phyloP scores from a whole-genome alignment of 106 monocot species.

The Allium fistulosum region DNA sequence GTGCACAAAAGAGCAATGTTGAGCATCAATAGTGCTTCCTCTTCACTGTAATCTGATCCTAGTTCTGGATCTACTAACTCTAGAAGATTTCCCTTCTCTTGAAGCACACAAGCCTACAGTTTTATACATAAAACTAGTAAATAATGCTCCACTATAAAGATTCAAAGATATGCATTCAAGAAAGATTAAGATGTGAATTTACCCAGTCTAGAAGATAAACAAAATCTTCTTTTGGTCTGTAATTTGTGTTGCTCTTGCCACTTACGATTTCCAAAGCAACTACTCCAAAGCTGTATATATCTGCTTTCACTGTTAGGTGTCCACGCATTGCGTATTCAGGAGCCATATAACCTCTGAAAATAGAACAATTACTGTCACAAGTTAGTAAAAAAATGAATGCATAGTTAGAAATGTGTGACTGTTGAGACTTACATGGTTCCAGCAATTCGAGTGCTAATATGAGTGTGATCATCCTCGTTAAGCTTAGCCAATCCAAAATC shows the following conservation, averaged over 20 bases:
- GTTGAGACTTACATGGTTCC: slow-evolving; percentile 35
- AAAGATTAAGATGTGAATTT: neutral
- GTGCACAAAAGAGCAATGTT: slow-evolving; percentile 17
- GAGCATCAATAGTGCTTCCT: slow-evolving; percentile 12
- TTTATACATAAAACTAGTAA: no score
- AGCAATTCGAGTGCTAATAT: slow-evolving; percentile 36
- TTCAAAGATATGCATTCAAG: no score
- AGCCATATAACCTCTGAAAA: slow-evolving; percentile 46
- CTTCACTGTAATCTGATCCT: slow-evolving; percentile 9
- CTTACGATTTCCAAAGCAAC: slow-evolving; percentile 53
- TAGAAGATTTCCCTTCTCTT: slow-evolving; percentile 15
- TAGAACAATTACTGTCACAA: no score
- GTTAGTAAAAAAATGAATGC: no score
- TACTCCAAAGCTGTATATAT: slow-evolving; percentile 75
- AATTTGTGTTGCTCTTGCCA: slow-evolving; percentile 45
- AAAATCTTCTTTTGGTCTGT: slow-evolving; percentile 40
- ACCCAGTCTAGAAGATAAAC: slow-evolving; percentile 57
- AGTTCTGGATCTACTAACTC: slow-evolving; percentile 18
- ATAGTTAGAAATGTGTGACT: no score
- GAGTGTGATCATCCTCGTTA: slow-evolving; percentile 27
- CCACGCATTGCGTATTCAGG: slow-evolving; percentile 67
- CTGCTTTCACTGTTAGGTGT: slow-evolving; percentile 51
- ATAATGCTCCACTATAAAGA: no score
- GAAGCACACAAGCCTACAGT: slow-evolving; percentile 14
- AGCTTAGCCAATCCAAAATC: slow-evolving; percentile 45